Conservation (phyloP, 2,329 filamentous ascomycete genomes). For the Dendryphion nanum region DNA sequence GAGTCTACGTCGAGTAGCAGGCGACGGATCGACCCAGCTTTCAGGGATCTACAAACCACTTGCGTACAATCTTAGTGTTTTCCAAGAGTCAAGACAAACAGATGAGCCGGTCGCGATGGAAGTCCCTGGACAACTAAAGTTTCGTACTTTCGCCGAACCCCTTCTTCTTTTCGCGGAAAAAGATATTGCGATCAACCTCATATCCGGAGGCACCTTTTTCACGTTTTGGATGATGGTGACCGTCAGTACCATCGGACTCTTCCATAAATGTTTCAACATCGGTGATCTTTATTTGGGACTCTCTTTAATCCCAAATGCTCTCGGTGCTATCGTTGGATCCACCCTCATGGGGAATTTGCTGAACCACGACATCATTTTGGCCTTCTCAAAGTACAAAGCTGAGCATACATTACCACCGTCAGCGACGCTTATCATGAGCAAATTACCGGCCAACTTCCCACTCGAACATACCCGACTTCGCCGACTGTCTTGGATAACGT, state of each 20-base stretch:
- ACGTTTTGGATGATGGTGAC: constrained; percentile 52
- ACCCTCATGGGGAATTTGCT: constrained; percentile 44
- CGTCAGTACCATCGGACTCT: constrained; percentile 43
- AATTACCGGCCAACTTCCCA: constrained; percentile 39
- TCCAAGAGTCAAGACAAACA: background rate
- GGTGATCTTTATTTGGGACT: constrained; percentile 42
- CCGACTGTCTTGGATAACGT: constrained; percentile 41
- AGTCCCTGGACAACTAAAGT: constrained; percentile 24
- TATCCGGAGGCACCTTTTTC: constrained; percentile 48
- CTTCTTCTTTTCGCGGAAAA: constrained; percentile 46
- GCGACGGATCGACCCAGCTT: constrained; percentile 32
- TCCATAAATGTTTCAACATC: constrained; percentile 41
- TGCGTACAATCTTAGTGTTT: constrained; percentile 8
- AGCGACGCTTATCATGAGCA: constrained; percentile 12
- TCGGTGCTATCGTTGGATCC: constrained; percentile 45
- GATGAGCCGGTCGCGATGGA: constrained; percentile 1
- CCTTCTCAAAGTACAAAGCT: constrained; percentile 33
- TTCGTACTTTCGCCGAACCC: constrained; percentile 38
- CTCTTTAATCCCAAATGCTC: constrained; percentile 43
- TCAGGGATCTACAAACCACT: constrained; percentile 43
- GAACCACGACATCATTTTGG: constrained; percentile 40
- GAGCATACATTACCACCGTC: constrained; percentile 28
- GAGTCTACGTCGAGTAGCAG: constrained; percentile 28
- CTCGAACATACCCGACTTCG: constrained; percentile 41
- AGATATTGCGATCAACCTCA: constrained; percentile 45